Evolutionary conservation across 2,329 filamentous ascomycete species (phyloP), one percentile per base, ranked within the genome.

Genomic region (Alternaria triticimaculans): DNA sequence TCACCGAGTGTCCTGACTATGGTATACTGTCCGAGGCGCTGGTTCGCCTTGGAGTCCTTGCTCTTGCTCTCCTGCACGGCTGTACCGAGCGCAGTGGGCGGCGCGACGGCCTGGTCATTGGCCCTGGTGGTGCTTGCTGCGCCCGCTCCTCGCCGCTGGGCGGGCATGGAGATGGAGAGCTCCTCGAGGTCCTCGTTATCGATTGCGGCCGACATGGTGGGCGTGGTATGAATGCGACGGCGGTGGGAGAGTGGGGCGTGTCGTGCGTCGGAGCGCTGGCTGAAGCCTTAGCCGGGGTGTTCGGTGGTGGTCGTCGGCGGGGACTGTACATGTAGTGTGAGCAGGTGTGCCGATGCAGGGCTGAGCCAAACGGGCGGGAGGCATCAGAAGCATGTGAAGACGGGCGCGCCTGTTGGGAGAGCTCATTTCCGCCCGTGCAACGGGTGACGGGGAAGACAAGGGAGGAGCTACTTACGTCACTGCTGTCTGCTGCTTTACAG

Each of bases 1-100:
- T 99, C 96, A 60, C 96, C 96, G 14, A 99, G 87, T 15, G 95
- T 97, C 79, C 90, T 91, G 72, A 97, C 86, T 61, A 97, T 90
- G 74, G 92, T 92, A 84, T 99, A 99, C 81, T 94, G 92, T 70
- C 94, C 94, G 76, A 98, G 89, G 70, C 95, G 90, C 84, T 95
- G 92, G 83, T 92, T 93, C 68, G 89, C 88, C 83, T 87, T 90
- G 83, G 80, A 71, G 77, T 83, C 70, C 81, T 84, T 65, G 81
- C 82, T 63, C 81, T 84, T 78, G 84, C 81, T 68, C 69, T 77
- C 70, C 59, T 75, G 62, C 59, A 69, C 53, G 7, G 70, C 65
- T 50, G 69, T 72, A n/a, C 63, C 67, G 58, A 65, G 70, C 33
- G 63, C 72, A 62, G 73, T 69, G 56, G 71, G 64, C 50, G 75